phyloP scores from a whole-genome alignment of 2,329 filamentous ascomycete species.

The Elsinoe australis region DNA sequence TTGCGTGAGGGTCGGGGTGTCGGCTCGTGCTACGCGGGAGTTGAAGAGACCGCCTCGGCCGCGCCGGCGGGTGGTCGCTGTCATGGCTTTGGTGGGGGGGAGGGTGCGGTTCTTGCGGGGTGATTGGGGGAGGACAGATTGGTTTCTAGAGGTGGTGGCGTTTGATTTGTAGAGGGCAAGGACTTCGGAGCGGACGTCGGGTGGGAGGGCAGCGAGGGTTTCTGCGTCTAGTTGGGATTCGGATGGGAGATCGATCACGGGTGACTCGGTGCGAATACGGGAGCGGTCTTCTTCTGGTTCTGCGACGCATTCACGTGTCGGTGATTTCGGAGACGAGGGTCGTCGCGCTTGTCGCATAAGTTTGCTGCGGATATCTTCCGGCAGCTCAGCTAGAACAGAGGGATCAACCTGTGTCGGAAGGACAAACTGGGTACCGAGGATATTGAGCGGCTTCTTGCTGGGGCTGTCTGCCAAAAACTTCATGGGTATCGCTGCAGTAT shows the following conservation, averaged over 20 bases:
- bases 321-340: constrained; percentile 11
- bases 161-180: constrained; percentile 57
- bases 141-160: constrained; percentile 28
- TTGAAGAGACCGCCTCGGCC: constrained; percentile 40
- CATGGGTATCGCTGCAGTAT: constrained; percentile 33
- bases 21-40: constrained; percentile 37
- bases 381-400: constrained; percentile 73
- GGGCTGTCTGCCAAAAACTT: constrained; percentile 37
- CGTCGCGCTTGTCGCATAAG: constrained; percentile 52
- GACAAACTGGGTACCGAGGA: constrained; percentile 83
- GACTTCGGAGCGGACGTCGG: constrained; percentile 78
- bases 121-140: constrained; percentile 37
- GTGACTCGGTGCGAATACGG: constrained; percentile 25
- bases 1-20: constrained; percentile 58
- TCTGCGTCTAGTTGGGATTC: constrained; percentile 79
- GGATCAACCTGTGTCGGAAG: constrained; percentile 78
- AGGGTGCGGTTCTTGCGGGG: constrained; percentile 51
- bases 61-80: constrained; percentile 63
- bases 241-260: constrained; percentile 42
- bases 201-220: constrained; percentile 73
- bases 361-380: constrained; percentile 70
- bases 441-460: constrained; percentile 64
- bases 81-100: constrained; percentile 47
- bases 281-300: constrained; percentile 24
- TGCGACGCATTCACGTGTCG: constrained; percentile 14